Evolutionary conservation across 108 stramenopile species (phyloP).

Genomic region (Discostella stelligeroides): DNA sequence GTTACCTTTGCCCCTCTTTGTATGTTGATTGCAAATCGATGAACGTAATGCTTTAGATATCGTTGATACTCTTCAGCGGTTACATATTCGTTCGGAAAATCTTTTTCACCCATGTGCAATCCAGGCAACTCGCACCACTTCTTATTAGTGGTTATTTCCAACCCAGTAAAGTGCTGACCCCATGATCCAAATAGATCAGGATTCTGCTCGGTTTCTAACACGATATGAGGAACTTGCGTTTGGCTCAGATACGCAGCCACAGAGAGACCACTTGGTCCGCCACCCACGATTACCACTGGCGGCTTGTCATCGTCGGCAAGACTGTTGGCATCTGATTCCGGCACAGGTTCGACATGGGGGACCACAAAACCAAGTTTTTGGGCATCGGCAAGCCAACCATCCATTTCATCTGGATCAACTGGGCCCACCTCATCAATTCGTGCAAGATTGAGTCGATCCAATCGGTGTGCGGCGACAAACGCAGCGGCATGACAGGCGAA

Average conservation of each 20-base stretch:
- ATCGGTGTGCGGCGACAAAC: slow-evolving; percentile 47
- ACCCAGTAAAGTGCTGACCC: slow-evolving; percentile 40
- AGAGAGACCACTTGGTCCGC: slow-evolving; percentile 48
- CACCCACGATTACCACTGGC: slow-evolving; percentile 53
- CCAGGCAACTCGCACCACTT: slow-evolving; percentile 58
- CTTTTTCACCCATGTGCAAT: slow-evolving; percentile 36
- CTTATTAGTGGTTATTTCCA: slow-evolving; percentile 56
- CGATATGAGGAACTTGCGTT: slow-evolving; percentile 35
- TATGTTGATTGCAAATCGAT: slow-evolving; percentile 50
- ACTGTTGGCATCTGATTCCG: neutral
- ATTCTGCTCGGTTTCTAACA: slow-evolving; percentile 44
- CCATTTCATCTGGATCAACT: slow-evolving; percentile 53
- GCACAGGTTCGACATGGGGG: slow-evolving; percentile 34
- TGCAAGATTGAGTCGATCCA: slow-evolving; percentile 4
- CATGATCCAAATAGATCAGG: slow-evolving; percentile 47
- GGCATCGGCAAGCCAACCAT: slow-evolving; percentile 53
- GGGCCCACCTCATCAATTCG: slow-evolving; percentile 58
- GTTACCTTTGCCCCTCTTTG: slow-evolving; percentile 42
- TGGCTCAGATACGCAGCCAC: slow-evolving; percentile 37
- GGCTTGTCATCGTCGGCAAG: slow-evolving; percentile 1
- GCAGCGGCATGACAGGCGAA: slow-evolving; percentile 66
- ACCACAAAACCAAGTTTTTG: slow-evolving; percentile 46
- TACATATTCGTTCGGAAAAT: slow-evolving; percentile 43
- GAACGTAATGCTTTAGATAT: slow-evolving; percentile 44
- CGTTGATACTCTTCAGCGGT: slow-evolving; percentile 50